phyloP scores from a whole-genome alignment of 768 basidiomycete genomes.

The Mycena filopes region DNA sequence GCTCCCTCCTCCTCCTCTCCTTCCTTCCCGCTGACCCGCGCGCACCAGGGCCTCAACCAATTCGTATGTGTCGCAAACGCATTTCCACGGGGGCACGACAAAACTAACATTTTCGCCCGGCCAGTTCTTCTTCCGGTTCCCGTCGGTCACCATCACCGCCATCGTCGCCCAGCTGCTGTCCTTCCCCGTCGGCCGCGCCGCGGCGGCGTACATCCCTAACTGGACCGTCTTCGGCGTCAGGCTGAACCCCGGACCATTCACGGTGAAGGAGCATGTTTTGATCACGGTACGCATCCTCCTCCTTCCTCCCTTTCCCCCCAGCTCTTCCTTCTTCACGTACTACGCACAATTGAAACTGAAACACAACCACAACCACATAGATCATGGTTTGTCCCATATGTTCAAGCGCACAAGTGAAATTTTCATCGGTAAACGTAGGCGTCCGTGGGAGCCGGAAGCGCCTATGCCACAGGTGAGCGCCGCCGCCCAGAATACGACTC shows the following conservation, averaged over 20 bases:
- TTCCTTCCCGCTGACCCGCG: not conserved
- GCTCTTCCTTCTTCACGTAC: too few species aligned
- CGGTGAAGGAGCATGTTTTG: constrained; percentile 69
- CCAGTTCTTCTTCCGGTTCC: constrained; percentile 42
- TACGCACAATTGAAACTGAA: not conserved
- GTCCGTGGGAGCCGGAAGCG: constrained; percentile 34
- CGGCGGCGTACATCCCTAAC: constrained; percentile 65
- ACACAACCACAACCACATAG: not conserved
- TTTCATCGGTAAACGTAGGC: constrained; percentile 26
- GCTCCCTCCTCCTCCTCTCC: constrained; percentile 12
- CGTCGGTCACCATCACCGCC: constrained; percentile 48
- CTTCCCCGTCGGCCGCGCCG: constrained; percentile 71
- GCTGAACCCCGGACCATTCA: constrained; percentile 77
- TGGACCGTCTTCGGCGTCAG: constrained; percentile 61
- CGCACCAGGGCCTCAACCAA: constrained; percentile 62
- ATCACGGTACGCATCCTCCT: constrained; percentile 53
- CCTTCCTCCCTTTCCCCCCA: too few species aligned
- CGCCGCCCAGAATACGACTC: too few species aligned
- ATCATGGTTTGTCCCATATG: constrained; percentile 24
- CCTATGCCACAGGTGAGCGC: constrained; percentile 29
- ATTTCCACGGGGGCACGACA: too few species aligned
- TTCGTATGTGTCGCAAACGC: constrained; percentile 34
- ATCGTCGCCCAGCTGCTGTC: constrained; percentile 77
- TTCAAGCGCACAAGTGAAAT: not conserved
- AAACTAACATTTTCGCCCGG: not conserved